Conservation (phyloP, 2,329 filamentous ascomycete species). For the Venturia oleaginea region DNA sequence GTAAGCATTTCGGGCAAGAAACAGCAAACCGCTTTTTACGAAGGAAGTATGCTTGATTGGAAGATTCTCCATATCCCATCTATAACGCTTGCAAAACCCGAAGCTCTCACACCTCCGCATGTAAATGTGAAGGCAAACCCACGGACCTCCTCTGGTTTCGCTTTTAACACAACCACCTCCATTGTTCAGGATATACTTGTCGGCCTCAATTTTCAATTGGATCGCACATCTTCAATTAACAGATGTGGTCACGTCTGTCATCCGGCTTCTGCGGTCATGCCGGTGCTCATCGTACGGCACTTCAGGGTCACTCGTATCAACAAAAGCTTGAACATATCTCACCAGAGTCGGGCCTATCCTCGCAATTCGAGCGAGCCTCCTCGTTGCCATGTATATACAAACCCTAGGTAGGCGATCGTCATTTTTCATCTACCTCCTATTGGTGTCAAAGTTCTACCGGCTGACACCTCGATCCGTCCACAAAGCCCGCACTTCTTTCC, state of each 20-base stretch:
- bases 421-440: neutral
- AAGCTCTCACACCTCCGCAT: neutral
- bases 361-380: neutral
- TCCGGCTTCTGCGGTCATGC: neutral
- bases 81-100: neutral
- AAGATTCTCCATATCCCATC: neutral
- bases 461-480: neutral
- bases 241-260: neutral
- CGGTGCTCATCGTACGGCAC: neutral
- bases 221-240: neutral
- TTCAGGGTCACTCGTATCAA: neutral
- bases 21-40: no score
- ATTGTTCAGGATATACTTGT: neutral
- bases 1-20: no score
- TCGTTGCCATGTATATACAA: neutral
- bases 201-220: neutral
- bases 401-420: neutral
- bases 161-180: neutral
- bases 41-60: no score
- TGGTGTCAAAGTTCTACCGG: neutral
- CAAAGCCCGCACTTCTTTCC: neutral
- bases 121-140: neutral
- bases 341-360: neutral
- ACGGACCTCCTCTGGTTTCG: neutral
- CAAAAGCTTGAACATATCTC: neutral